Conservation (phyloP, 441 rosid genomes). For the Pelargonium fulgidum region DNA sequence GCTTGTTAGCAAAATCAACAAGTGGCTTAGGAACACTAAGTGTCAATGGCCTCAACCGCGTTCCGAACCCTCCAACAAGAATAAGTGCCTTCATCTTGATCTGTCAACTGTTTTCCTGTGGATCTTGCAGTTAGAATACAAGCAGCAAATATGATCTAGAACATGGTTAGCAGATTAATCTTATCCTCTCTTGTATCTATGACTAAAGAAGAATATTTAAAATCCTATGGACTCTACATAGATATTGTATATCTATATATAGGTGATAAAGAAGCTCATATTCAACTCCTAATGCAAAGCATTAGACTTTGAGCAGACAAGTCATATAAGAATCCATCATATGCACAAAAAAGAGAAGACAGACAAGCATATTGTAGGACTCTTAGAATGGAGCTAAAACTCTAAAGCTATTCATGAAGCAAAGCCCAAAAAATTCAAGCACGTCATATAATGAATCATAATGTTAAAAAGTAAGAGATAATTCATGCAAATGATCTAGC, state of each 20-base stretch:
- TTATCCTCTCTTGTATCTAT: background rate
- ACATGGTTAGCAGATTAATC: background rate
- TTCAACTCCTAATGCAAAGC: slow-evolving; percentile 2
- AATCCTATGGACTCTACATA: background rate
- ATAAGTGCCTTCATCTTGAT: background rate
- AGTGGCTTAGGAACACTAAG: slow-evolving; percentile 1
- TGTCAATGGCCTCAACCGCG: background rate
- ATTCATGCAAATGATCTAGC: slow-evolving; percentile 21
- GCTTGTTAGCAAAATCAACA: background rate
- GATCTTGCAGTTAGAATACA: background rate
- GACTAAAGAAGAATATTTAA: background rate
- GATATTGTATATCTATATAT: background rate
- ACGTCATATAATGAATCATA: slow-evolving; percentile 6
- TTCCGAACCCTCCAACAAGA: slow-evolving; percentile 4
- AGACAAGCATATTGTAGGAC: background rate
- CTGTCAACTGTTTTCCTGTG: background rate
- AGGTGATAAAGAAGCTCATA: slow-evolving; percentile 7
- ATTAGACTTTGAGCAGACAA: background rate
- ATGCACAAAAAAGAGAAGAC: slow-evolving; percentile 5
- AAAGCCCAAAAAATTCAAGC: slow-evolving; percentile 4
- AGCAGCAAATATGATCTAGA: background rate
- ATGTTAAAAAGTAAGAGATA: slow-evolving; percentile 12
- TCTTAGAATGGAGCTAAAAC: background rate
- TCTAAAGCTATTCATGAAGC: slow-evolving; percentile 8
- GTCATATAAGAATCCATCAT: slow-evolving; percentile 5